Percentiles rank a stretch among this genome's conserved stretches.
phyloP scores from a whole-genome alignment of 108 stramenopile species.

The Epipyxis sp. region DNA sequence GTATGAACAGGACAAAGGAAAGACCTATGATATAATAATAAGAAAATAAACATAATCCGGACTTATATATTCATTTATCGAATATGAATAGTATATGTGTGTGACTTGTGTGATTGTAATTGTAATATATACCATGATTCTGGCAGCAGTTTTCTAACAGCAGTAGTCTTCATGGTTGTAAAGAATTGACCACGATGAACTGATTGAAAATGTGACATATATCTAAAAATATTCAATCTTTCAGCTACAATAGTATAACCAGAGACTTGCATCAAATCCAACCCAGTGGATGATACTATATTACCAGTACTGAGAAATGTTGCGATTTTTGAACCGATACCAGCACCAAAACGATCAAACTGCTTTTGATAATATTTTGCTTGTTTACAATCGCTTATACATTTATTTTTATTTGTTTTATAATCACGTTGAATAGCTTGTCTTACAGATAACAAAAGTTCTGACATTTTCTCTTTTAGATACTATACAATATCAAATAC shows the following conservation, averaged over 20 bases:
- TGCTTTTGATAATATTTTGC: slow-evolving; percentile 29
- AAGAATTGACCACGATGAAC: slow-evolving; percentile 99
- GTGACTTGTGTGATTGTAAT: too few species aligned
- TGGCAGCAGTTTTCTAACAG: slow-evolving; percentile 92
- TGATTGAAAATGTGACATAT: slow-evolving; percentile 92
- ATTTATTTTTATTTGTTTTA: slow-evolving; percentile 42
- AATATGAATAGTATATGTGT: too few species aligned
- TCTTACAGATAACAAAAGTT: slow-evolving; percentile 53
- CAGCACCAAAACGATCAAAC: slow-evolving; percentile 34
- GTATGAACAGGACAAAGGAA: slow-evolving; percentile 99
- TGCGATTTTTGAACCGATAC: slow-evolving; percentile 67
- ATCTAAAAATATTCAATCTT: slow-evolving; percentile 87
- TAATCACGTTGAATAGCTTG: neutral
- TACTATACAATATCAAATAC: slow-evolving; percentile 77
- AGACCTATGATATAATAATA: too few species aligned
- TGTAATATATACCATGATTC: slow-evolving; percentile 99
- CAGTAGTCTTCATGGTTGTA: slow-evolving; percentile 98
- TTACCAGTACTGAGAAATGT: slow-evolving; percentile 93
- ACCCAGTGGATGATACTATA: slow-evolving; percentile 77
- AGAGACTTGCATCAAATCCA: slow-evolving; percentile 90
- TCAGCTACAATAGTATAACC: slow-evolving; percentile 98
- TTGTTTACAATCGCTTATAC: slow-evolving; percentile 61
- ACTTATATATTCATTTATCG: too few species aligned
- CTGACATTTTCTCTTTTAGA: slow-evolving; percentile 92
- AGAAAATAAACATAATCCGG: too few species aligned